Evolutionary conservation across 371 early-diverging fungal genomes (phyloP).

Genomic region (Rhizopus sp.): DNA sequence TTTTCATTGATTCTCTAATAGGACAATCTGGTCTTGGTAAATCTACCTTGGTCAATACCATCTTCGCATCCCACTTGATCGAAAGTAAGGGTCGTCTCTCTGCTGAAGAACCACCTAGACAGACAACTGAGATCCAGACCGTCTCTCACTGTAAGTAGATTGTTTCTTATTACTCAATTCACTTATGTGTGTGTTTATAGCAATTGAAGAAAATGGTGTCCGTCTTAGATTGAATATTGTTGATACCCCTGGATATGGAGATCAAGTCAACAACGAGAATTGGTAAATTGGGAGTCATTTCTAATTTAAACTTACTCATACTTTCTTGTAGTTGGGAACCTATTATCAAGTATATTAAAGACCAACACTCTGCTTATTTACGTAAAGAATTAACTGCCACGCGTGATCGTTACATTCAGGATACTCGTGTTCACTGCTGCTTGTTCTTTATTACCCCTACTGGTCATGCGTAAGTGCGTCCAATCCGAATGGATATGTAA

Average conservation of each 20-base stretch:
- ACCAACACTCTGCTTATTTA: slow-evolving; percentile 88
- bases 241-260: slow-evolving; percentile 81
- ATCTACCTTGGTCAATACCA: slow-evolving; percentile 97
- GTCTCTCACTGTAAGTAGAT: slow-evolving; percentile 69
- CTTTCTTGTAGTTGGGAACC: slow-evolving; percentile 73
- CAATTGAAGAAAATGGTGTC: slow-evolving; percentile 85
- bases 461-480: slow-evolving; percentile 66
- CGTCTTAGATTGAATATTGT: slow-evolving; percentile 83
- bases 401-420: slow-evolving; percentile 84
- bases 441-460: slow-evolving; percentile 80
- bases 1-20: slow-evolving; percentile 16
- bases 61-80: slow-evolving; percentile 84
- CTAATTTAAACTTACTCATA: not conserved
- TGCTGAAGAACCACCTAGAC: slow-evolving; percentile 74
- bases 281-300: slow-evolving; percentile 48
- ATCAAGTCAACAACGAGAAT: slow-evolving; percentile 88
- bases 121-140: slow-evolving; percentile 85
- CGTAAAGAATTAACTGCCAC: slow-evolving; percentile 86
- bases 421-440: slow-evolving; percentile 82
- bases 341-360: slow-evolving; percentile 90
- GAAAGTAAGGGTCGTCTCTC: slow-evolving; percentile 80
- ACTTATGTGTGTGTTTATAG: slow-evolving; percentile 29
- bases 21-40: slow-evolving; percentile 99
- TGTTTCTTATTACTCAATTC: not conserved
- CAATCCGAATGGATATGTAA: slow-evolving; percentile 5